phyloP scores from a whole-genome alignment of 805 yeast species.

The Tetrapisispora arboricola region DNA sequence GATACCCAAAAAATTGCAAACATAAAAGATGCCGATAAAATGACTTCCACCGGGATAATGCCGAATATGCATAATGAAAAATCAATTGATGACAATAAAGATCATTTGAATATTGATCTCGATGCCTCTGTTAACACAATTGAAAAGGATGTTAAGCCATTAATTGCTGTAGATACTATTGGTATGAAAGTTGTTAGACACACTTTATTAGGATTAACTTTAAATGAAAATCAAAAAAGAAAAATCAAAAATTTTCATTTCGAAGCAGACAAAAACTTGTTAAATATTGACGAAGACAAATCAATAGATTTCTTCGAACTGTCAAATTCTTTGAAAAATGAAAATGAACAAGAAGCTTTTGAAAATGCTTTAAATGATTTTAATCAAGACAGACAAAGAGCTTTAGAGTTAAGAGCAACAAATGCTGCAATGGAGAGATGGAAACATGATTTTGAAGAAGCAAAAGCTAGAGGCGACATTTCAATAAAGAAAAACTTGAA shows the following conservation, averaged over 20 bases:
- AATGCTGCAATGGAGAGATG: constrained; percentile 84
- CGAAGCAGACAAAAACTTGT: constrained; percentile 29
- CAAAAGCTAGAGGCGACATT: constrained; percentile 47
- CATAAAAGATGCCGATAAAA: background rate
- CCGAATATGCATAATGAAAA: background rate
- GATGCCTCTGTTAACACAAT: constrained; percentile 32
- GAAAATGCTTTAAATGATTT: constrained; percentile 57
- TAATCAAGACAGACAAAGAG: constrained; percentile 67
- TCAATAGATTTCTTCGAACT: constrained; percentile 57
- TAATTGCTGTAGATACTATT: constrained; percentile 61
- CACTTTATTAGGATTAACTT: constrained; percentile 45
- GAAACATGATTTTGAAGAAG: constrained; percentile 70
- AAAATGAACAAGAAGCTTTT: constrained; percentile 42
- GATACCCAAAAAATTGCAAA: too few relatives aligned
- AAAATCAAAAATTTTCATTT: constrained; percentile 29
- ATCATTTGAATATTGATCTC: constrained; percentile 7
- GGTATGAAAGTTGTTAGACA: constrained; percentile 75
- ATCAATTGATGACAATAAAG: background rate
- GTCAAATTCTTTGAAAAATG: constrained; percentile 42
- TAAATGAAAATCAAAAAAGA: constrained; percentile 21
- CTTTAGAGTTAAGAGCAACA: constrained; percentile 62
- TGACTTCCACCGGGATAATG: background rate
- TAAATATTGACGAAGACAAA: constrained; percentile 15
- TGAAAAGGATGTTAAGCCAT: constrained; percentile 43
- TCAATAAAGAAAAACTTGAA: constrained; percentile 52